Evolutionary conservation across 148 eudicot species (phyloP).

Genomic region (Chenopodium quinoa): DNA sequence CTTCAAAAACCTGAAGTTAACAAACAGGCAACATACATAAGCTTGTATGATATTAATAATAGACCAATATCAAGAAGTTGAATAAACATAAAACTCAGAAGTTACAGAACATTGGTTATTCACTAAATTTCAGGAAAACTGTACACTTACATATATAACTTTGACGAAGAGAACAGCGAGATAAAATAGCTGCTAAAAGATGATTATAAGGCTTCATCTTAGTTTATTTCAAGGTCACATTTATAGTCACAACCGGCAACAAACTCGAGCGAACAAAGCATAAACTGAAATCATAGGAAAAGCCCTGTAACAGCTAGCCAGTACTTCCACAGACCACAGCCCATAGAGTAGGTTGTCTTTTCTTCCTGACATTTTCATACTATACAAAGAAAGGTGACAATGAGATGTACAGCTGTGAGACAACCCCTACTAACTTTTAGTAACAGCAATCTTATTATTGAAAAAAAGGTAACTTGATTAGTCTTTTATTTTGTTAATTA

Average conservation of each 20-base stretch:
- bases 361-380: background rate
- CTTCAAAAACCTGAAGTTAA: constrained; percentile 60
- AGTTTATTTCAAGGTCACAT: background rate
- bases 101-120: background rate
- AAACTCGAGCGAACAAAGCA: background rate
- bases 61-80: background rate
- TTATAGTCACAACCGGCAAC: background rate
- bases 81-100: background rate
- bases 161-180: background rate
- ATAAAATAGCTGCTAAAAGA: background rate
- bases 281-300: background rate
- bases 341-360: background rate
- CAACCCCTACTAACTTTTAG: background rate
- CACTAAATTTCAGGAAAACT: background rate
- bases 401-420: background rate
- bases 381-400: background rate
- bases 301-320: background rate
- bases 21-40: background rate
- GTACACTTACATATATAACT: background rate
- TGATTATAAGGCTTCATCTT: background rate
- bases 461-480: background rate
- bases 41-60: background rate
- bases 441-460: background rate
- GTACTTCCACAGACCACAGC: background rate
- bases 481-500: background rate